Conservation (phyloP, 163 green algal species). For the Smithsoniella earleae region DNA sequence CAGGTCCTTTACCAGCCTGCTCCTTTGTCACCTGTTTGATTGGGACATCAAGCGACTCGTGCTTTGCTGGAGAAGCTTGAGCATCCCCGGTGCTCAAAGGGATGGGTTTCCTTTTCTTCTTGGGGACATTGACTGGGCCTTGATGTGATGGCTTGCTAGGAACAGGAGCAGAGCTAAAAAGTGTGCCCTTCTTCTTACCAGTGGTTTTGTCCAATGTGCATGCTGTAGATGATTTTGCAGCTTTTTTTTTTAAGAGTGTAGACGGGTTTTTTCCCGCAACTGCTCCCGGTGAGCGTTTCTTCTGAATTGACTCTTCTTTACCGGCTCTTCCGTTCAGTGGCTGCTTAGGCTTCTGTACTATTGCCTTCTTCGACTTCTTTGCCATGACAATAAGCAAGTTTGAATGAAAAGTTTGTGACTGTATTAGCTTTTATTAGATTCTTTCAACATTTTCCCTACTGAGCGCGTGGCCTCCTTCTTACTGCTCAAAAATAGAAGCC, state of each 20-base stretch:
- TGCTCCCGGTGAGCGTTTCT: neutral
- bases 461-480: neutral
- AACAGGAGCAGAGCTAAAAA: slow-evolving; percentile 10
- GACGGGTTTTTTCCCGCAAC: neutral
- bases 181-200: slow-evolving; percentile 28
- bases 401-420: neutral
- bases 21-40: neutral
- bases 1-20: neutral
- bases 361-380: no score
- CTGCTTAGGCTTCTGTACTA: no score
- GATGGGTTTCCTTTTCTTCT: neutral
- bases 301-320: neutral
- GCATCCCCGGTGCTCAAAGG: neutral
- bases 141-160: no score
- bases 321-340: neutral
- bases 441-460: neutral
- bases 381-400: no score
- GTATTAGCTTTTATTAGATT: neutral
- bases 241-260: neutral
- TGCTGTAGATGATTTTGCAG: neutral
- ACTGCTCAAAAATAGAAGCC: neutral
- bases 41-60: neutral
- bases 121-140: neutral
- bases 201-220: neutral
- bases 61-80: neutral